phyloP scores from a whole-genome alignment of 1,284 basidiomycete genomes.

The Phlebopus sp. region DNA sequence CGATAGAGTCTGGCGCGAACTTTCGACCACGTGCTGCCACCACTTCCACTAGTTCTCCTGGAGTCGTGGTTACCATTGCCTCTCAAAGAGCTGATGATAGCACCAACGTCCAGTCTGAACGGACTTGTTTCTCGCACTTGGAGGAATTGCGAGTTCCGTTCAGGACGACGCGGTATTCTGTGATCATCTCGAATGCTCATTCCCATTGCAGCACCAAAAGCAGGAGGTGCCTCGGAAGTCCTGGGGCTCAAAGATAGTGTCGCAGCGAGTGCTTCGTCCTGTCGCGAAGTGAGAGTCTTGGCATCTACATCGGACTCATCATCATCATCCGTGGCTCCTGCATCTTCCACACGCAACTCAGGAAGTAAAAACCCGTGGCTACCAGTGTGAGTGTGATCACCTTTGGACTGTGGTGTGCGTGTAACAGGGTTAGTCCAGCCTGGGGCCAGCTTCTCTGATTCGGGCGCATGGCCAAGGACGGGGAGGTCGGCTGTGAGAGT shows the following conservation, averaged over 20 bases:
- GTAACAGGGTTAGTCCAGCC: slow-evolving; percentile 29
- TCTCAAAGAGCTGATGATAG: slow-evolving; percentile 24
- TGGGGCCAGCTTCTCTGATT: slow-evolving; percentile 33
- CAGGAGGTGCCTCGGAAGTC: slow-evolving; percentile 23
- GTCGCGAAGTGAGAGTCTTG: slow-evolving; percentile 27
- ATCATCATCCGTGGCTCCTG: slow-evolving; percentile 24
- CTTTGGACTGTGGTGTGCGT: slow-evolving; percentile 14
- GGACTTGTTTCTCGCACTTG: slow-evolving; percentile 41
- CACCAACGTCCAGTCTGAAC: slow-evolving; percentile 43
- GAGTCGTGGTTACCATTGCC: slow-evolving; percentile 20
- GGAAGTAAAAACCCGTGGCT: slow-evolving; percentile 20
- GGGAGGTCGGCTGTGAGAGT: slow-evolving; percentile 20
- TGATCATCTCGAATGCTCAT: slow-evolving; percentile 2
- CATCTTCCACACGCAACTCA: slow-evolving; percentile 15
- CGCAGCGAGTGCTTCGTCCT: slow-evolving; percentile 34
- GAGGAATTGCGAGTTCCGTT: slow-evolving; percentile 25
- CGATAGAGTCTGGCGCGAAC: slow-evolving; percentile 31
- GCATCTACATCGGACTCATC: slow-evolving; percentile 29
- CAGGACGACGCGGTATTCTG: background rate
- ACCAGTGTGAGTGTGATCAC: slow-evolving; percentile 11
- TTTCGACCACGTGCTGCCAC: slow-evolving; percentile 33
- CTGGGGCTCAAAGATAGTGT: slow-evolving; percentile 30
- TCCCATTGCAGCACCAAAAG: background rate
- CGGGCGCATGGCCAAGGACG: slow-evolving; percentile 18
- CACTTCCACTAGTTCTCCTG: slow-evolving; percentile 26